A percentile compares a stretch with the other conserved stretches of the same genome.
These are phyloP conservation scores for Corniculantispora saksenae DNA, from an alignment of 2,329 filamentous ascomycete genomes.

Conservation along the genomic window DNA sequence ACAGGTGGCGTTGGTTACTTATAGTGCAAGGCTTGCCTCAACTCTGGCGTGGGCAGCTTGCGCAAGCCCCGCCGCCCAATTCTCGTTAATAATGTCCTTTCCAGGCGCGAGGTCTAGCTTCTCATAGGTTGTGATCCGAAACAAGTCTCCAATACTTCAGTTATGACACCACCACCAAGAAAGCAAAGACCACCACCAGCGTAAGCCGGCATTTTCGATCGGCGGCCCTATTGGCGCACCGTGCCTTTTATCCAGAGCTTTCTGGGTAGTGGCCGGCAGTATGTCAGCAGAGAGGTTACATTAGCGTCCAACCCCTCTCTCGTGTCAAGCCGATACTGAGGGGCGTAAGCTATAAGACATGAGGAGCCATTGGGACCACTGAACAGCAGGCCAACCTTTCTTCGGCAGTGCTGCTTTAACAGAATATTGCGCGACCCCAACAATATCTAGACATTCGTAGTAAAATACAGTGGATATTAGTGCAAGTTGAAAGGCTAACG, in stretches of 20 bases:
- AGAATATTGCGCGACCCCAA: too few relatives aligned
- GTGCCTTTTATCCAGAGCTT: neutral
- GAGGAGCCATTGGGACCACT: too few relatives aligned
- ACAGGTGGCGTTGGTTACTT: neutral
- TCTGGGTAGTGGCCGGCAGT: neutral
- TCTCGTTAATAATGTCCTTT: neutral
- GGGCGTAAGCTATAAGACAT: too few relatives aligned
- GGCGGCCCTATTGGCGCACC: neutral
- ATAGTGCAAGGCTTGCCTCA: neutral
- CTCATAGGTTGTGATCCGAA: neutral
- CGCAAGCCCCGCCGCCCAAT: neutral
- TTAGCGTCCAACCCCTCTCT: neutral
- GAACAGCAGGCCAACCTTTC: too few relatives aligned
- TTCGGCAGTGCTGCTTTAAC: too few relatives aligned
- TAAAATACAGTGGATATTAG: too few relatives aligned
- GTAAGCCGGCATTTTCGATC: slow-evolving; percentile 2
- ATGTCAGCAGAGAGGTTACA: slow-evolving; percentile 2
- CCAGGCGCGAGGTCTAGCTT: neutral
- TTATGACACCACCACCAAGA: neutral
- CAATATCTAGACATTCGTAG: too few relatives aligned
- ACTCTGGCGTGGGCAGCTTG: neutral
- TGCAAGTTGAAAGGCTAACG: too few relatives aligned
- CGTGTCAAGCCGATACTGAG: neutral
- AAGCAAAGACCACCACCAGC: neutral
- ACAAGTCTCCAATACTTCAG: neutral